Evolutionary conservation across 352 stramenopile genomes (phyloP), one percentile per base, ranked within the genome.

Genomic region (Phytopythium helicoides): DNA sequence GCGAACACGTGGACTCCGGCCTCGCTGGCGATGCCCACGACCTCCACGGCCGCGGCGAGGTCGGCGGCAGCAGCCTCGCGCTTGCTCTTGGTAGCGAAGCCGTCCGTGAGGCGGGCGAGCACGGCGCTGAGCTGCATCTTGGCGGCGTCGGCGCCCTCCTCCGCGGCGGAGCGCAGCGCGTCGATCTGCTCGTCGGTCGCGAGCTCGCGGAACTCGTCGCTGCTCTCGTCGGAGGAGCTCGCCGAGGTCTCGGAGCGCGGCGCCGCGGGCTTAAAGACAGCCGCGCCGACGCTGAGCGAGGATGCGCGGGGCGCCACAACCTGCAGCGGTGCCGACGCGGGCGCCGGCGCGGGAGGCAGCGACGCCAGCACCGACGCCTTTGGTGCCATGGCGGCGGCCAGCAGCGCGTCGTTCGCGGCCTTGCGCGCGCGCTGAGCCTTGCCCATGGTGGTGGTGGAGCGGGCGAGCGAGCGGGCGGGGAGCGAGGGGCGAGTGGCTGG

Each of bases 351-450:
- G 1, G 21, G 28, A 33, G 41, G 21, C 26, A 16, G 21, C 56
- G 62, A 61, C 49, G 68, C 64, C 12, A 77, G 64, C 33, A 66
- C 56, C 25, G 78, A 78, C 31, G 63, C 62, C 21, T 37, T 62
- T 9, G 58, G 52, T 7, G 60, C 33, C 53, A 86, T 66, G 36
- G 70, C 54, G 34, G 66, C 49, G 19, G 68, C 62, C 52, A 81
- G 8, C 16, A 71, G 58, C 22, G 75, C 79, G 48, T 77, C 71
- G 42, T 73, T 69, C 23, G 73, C 75, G 46, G 79, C 79, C 47
- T 81, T 77, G 35, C 68, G 71, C 52, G 74, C 67, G 47, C 77
- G 75, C 58, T 89, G 79, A 66, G 64, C 79, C 60, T 89, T 89
- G 62, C 79, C 79, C 79, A 89, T 89, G 39, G 46, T 33, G 5